phyloP scores from a whole-genome alignment of 106 monocot species.

The Acorus gramineus region DNA sequence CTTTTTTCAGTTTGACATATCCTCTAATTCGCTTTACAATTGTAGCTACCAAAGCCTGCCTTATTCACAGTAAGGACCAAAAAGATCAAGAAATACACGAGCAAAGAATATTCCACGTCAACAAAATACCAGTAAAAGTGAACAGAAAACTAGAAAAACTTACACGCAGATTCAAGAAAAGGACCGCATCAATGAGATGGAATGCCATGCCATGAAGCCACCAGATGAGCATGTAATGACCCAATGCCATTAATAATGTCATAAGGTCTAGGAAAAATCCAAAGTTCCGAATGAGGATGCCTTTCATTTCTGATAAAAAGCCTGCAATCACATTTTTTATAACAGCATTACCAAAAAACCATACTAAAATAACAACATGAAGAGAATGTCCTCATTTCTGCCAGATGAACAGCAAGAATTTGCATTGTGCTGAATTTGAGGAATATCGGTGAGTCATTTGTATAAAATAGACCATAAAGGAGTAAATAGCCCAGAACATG shows the following conservation, averaged over 20 bases:
- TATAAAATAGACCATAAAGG: no score
- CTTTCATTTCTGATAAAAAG: constrained; percentile 75
- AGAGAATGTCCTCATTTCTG: no score
- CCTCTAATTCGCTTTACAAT: constrained; percentile 61
- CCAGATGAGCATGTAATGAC: constrained; percentile 85
- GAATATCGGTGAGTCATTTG: no score
- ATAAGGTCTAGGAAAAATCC: constrained; percentile 76
- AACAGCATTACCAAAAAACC: no score
- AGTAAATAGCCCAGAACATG: no score
- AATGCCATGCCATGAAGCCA: constrained; percentile 93
- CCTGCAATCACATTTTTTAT: constrained; percentile 35
- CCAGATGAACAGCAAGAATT: no score
- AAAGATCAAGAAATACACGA: not conserved
- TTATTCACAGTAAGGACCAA: not conserved
- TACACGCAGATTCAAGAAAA: constrained; percentile 83
- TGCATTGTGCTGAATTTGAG: no score
- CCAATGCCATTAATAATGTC: constrained; percentile 57
- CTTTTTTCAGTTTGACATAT: constrained; percentile 67
- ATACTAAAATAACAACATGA: no score
- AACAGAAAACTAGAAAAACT: constrained; percentile 10
- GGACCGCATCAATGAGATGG: constrained; percentile 80
- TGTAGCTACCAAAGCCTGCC: constrained; percentile 58
- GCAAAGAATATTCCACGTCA: not conserved
- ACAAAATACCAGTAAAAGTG: not conserved
- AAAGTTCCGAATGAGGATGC: constrained; percentile 52